A percentile compares a stretch with the other conserved stretches of the same genome.
Conservation (phyloP, 2,329 filamentous ascomycete species). For the Phoma sp. region DNA sequence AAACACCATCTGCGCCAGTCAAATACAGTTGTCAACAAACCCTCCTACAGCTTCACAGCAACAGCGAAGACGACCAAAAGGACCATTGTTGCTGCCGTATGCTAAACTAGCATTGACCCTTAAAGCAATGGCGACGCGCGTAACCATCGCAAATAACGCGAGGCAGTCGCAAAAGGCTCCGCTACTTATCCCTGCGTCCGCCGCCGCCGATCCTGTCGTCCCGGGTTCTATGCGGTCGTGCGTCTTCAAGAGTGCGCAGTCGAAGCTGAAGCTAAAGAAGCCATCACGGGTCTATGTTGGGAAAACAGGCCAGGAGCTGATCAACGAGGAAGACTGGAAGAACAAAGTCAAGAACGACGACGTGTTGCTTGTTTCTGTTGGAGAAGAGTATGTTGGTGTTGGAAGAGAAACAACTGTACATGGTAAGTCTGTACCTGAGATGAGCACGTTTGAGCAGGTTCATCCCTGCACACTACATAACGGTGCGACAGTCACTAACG, state of each 20-base stretch:
- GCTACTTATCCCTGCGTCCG: constrained; percentile 31
- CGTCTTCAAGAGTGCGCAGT: constrained; percentile 38
- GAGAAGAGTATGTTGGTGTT: constrained; percentile 43
- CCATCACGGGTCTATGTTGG: constrained; percentile 36
- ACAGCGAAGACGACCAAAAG: too few relatives aligned
- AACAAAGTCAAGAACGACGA: constrained; percentile 32
- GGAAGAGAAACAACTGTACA: constrained; percentile 24
- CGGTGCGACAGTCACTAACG: constrained; percentile 1
- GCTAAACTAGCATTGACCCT: background rate
- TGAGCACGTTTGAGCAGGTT: constrained; percentile 36
- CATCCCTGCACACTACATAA: constrained; percentile 9
- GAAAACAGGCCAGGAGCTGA: constrained; percentile 35
- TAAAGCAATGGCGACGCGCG: constrained; percentile 25
- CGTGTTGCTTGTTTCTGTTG: constrained; percentile 37
- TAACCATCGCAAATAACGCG: constrained; percentile 42
- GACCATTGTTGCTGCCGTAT: background rate
- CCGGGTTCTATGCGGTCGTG: constrained; percentile 28
- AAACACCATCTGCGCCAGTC: constrained; percentile 1
- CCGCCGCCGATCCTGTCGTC: constrained; percentile 22
- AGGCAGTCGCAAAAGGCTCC: constrained; percentile 39
- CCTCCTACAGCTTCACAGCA: too few relatives aligned
- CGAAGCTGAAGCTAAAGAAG: constrained; percentile 42
- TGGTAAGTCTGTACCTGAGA: constrained; percentile 21
- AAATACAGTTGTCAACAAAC: too few relatives aligned
- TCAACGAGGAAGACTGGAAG: constrained; percentile 37